Evolutionary conservation across 2,329 filamentous ascomycete genomes (phyloP), one percentile per base, ranked within the genome.

Genomic region (Hymenoscyphus scutula): DNA sequence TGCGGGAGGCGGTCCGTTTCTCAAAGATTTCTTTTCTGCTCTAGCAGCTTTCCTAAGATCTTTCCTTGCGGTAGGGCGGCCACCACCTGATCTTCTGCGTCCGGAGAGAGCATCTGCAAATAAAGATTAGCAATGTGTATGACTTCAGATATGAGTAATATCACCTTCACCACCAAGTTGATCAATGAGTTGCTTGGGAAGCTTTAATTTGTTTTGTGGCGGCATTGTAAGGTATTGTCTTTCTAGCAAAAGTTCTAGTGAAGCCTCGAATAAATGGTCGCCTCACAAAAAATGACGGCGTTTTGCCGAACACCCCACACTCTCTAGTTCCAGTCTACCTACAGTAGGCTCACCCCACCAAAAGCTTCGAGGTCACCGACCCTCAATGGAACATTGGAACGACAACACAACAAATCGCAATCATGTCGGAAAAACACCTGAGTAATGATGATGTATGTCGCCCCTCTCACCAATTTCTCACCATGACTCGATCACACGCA

Each of bases 361-460:
- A 53, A 59, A 29, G 13, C 29, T 30, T 19, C 34, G 5, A 17
- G 34, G 34, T 34, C 51, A 17, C 15, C 23, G 19, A 51, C 45
- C 45, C 45, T 51, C 45, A 19, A 45, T 45, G 15, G 5, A 19
- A 56, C 25, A 10, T 5, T 32, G n/a, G 45, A 57, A 34, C 25
- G 23, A 15, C 58, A 58, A 62, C 58, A 61, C 55, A 25, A 34
- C 32, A 64, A 60, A 55, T 63, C 37, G 15, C 29, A 48, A 66
- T 65, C 62, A 82, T 82, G 80, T 70, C 76, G 56, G 79, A 78
- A 74, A 76, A 76, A 45, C 84, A 84, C 72, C 68, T 88, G 64
- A 85, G 77, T 71, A 85, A 87, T 73, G 84, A 88, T 67, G 85
- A 89, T 76, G 86, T 86, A 73, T 29, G 61, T 61, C 37, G 41